Evolutionary conservation across 371 early-diverging fungal genomes (phyloP).

Genomic region (Actinomortierella ambigua): DNA sequence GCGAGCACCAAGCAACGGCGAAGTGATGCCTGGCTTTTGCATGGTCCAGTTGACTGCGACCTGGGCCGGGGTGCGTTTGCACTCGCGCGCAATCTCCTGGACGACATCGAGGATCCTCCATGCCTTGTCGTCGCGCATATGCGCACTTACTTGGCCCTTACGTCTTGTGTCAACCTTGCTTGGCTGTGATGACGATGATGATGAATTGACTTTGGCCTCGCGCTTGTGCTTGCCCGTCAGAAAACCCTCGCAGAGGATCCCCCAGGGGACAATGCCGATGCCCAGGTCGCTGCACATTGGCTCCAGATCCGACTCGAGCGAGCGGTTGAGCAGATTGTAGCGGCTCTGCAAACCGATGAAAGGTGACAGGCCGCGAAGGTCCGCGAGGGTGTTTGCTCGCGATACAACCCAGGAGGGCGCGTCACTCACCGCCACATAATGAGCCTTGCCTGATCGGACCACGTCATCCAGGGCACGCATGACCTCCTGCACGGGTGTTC

Average conservation of each 20-base stretch:
- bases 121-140: slow-evolving; percentile 23
- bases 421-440: slow-evolving; percentile 52
- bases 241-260: slow-evolving; percentile 44
- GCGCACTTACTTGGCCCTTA: slow-evolving; percentile 5
- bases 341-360: slow-evolving; percentile 49
- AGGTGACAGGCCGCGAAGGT: slow-evolving; percentile 44
- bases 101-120: slow-evolving; percentile 51
- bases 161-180: slow-evolving; percentile 5
- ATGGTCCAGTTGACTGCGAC: slow-evolving; percentile 52
- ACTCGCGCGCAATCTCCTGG: slow-evolving; percentile 46
- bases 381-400: slow-evolving; percentile 48
- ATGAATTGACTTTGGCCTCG: slow-evolving; percentile 7
- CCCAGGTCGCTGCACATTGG: slow-evolving; percentile 45
- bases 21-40: slow-evolving; percentile 53
- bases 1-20: slow-evolving; percentile 51
- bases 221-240: slow-evolving; percentile 47
- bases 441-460: slow-evolving; percentile 54
- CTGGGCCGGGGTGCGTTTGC: slow-evolving; percentile 46
- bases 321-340: slow-evolving; percentile 49
- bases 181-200: too few species aligned
- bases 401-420: slow-evolving; percentile 50
- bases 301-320: slow-evolving; percentile 49
- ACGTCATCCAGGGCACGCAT: slow-evolving; percentile 55
- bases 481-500: slow-evolving; percentile 49
- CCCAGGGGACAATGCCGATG: slow-evolving; percentile 46